Evolutionary conservation across 257 asterid genomes (phyloP).

Genomic region (Sherardia arvensis): DNA sequence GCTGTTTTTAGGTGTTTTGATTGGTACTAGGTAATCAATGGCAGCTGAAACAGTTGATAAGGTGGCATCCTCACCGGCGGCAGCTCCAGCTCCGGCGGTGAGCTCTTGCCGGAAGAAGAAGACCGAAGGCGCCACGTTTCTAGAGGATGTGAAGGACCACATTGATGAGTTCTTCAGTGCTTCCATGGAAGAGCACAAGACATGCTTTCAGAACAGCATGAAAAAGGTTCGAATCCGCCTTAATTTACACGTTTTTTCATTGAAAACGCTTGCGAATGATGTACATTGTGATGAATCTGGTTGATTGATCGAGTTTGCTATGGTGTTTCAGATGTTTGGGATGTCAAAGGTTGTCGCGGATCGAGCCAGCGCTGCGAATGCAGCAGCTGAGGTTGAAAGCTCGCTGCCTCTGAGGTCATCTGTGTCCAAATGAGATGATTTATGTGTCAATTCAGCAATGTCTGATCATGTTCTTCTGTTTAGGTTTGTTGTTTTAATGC

Average conservation of each 20-base stretch:
- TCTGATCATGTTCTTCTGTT: not conserved
- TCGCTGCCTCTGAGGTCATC: slow-evolving; percentile 70
- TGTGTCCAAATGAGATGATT: slow-evolving; percentile 26
- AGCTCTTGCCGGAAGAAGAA: slow-evolving; percentile 78
- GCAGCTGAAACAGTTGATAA: slow-evolving; percentile 20
- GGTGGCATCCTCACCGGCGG: slow-evolving; percentile 17
- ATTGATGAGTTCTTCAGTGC: slow-evolving; percentile 80
- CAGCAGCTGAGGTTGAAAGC: slow-evolving; percentile 57
- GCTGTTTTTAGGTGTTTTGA: not conserved
- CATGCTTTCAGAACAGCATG: slow-evolving; percentile 81
- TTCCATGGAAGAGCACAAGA: slow-evolving; percentile 90
- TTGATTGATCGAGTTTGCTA: slow-evolving; percentile 8
- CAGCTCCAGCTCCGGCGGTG: slow-evolving; percentile 37
- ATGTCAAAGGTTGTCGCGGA: slow-evolving; percentile 86
- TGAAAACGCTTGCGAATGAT: not conserved
- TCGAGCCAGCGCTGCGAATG: slow-evolving; percentile 38
- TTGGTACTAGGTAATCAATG: slow-evolving; percentile 24
- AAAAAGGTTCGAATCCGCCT: slow-evolving; percentile 42
- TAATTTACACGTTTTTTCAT: not conserved
- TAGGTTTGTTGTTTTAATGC: not conserved
- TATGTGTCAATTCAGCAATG: no score
- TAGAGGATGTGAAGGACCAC: slow-evolving; percentile 78
- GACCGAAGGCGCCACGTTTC: slow-evolving; percentile 49
- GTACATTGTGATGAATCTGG: not conserved
- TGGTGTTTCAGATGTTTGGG: slow-evolving; percentile 64